Evolutionary conservation across 2,329 filamentous ascomycete species (phyloP).

Genomic region (Colletotrichum aenigma): DNA sequence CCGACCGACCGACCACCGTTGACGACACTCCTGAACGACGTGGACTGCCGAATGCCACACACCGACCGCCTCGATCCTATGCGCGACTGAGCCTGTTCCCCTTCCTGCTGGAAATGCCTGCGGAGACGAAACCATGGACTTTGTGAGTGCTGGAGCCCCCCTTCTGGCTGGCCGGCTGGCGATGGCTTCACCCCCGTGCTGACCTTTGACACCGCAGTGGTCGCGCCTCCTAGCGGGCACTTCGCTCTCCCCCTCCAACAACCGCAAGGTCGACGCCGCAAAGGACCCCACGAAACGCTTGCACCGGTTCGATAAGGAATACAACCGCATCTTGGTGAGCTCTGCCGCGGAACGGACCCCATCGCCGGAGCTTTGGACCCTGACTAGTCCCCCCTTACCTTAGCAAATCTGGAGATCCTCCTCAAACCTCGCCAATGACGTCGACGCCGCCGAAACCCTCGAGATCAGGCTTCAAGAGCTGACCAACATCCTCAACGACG

Average conservation of each 20-base stretch:
- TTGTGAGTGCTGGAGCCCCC: constrained; percentile 46
- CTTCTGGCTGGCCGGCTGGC: not conserved
- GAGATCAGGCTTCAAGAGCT: constrained; percentile 68
- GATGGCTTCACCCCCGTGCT: not conserved
- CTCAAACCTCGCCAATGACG: constrained; percentile 63
- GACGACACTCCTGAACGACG: not conserved
- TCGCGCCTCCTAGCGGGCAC: constrained; percentile 69
- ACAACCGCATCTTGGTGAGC: constrained; percentile 64
- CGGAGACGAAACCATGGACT: constrained; percentile 55
- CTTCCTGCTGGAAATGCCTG: constrained; percentile 45
- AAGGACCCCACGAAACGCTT: constrained; percentile 68
- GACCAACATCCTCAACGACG: constrained; percentile 80
- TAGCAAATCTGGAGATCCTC: constrained; percentile 61
- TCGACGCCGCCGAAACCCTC: constrained; percentile 66
- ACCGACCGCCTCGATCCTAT: not conserved
- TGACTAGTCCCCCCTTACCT: not conserved
- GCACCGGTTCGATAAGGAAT: constrained; percentile 71
- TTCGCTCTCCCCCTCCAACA: constrained; percentile 58
- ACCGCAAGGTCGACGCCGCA: constrained; percentile 59
- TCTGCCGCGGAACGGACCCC: not conserved
- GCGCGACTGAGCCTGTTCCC: constrained; percentile 1
- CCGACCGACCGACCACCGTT: not conserved
- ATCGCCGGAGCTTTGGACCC: not conserved
- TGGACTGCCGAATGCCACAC: not conserved
- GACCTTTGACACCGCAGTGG: constrained; percentile 50